phyloP scores from a whole-genome alignment of 768 basidiomycete genomes.

The Tephrocybe sp. region DNA sequence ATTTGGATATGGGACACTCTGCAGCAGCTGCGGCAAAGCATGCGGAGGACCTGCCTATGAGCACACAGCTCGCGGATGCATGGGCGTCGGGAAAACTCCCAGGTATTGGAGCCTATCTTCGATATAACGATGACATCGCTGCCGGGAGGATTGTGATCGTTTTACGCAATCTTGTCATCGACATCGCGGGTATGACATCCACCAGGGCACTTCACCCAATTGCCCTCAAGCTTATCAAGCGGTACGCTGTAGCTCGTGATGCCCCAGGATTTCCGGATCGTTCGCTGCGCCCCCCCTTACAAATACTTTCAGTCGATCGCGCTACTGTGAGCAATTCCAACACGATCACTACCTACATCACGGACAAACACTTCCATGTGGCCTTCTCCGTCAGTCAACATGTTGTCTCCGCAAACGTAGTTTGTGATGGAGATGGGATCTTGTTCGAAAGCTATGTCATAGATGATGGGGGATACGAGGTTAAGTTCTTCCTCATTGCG shows the following conservation, averaged over 20 bases:
- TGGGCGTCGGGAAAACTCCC: background rate
- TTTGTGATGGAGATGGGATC: background rate
- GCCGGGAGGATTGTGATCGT: background rate
- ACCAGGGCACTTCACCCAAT: background rate
- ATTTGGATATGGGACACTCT: background rate
- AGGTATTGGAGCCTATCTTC: background rate
- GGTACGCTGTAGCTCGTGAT: background rate
- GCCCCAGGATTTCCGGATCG: background rate
- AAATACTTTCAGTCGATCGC: background rate
- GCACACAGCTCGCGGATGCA: background rate
- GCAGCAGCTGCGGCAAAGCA: background rate
- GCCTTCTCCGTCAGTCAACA: background rate
- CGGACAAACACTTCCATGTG: background rate
- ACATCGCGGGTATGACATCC: slow-evolving; percentile 1
- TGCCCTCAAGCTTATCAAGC: background rate
- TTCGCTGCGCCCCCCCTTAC: background rate
- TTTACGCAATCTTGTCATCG: background rate
- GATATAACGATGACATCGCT: background rate
- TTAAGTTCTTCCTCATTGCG: background rate
- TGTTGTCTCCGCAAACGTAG: background rate
- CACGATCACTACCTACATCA: background rate
- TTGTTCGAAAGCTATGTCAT: background rate
- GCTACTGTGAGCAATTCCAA: background rate
- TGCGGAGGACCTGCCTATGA: background rate
- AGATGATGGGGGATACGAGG: background rate